Conservation (phyloP, 225 moss, liverwort and hornwort species). For the Sphagnum tenellum region DNA sequence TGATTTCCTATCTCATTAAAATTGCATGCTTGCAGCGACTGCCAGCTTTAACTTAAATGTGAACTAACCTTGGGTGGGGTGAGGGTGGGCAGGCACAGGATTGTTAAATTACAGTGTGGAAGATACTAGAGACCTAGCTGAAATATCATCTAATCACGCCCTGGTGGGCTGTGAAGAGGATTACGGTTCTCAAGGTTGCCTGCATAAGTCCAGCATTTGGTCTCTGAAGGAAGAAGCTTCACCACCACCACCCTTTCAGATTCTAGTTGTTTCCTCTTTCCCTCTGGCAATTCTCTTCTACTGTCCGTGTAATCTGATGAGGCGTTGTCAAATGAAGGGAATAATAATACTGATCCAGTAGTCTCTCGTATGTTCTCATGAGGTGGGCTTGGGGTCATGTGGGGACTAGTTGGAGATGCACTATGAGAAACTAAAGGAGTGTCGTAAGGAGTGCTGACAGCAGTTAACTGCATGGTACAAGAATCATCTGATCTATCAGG, state of each 20-base stretch:
- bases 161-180: conserved; percentile 83
- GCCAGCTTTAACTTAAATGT: no score
- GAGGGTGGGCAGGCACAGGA: no score
- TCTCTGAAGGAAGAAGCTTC: conserved; percentile 35
- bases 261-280: conserved; percentile 23
- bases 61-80: no score
- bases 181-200: conserved; percentile 77
- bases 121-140: no score
- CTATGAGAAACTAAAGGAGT: conserved; percentile 73
- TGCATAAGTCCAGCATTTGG: conserved; percentile 76
- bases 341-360: no score
- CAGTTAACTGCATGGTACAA: conserved; percentile 39
- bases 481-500: conserved; percentile 43
- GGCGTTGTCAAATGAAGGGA: no score
- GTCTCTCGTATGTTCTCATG: no score
- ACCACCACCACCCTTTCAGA: conserved; percentile 24
- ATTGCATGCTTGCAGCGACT: no score
- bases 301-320: no score
- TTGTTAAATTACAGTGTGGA: no score
- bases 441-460: conserved; percentile 60
- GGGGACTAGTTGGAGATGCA: conserved; percentile 39
- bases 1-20: no score
- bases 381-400: neutral
- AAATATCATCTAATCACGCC: conserved; percentile 56
- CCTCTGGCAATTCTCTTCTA: conserved; percentile 8